Percentiles rank a stretch among this genome's conserved stretches.
Evolutionary conservation across 495 filamentous ascomycete species (phyloP).

Genomic region (Apodospora peruviana): DNA sequence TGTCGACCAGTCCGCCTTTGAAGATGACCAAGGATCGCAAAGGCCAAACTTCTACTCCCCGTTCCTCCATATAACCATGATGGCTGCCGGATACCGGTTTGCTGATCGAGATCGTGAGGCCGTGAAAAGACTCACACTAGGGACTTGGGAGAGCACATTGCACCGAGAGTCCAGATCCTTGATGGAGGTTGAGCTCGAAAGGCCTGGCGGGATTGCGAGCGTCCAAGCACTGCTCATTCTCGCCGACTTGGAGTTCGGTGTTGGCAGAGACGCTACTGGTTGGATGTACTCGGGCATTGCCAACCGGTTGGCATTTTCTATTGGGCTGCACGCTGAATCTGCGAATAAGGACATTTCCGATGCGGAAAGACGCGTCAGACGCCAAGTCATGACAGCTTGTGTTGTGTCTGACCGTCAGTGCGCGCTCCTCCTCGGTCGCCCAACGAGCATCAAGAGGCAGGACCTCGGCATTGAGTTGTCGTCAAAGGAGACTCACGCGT

Average conservation of each 20-base stretch:
- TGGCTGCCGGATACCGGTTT: slow-evolving; percentile 47
- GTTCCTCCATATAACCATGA: slow-evolving; percentile 47
- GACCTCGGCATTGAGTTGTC: slow-evolving; percentile 43
- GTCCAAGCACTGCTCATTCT: slow-evolving; percentile 46
- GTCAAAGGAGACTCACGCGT: slow-evolving; percentile 22
- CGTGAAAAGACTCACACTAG: slow-evolving; percentile 39
- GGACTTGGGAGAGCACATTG: slow-evolving; percentile 44
- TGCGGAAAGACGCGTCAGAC: slow-evolving; percentile 36
- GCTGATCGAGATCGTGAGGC: slow-evolving; percentile 42
- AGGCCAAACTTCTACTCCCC: slow-evolving; percentile 42
- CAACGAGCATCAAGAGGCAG: slow-evolving; percentile 45
- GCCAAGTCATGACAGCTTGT: slow-evolving; percentile 44
- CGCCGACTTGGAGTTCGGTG: slow-evolving; percentile 47
- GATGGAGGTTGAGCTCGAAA: slow-evolving; percentile 46
- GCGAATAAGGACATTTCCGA: slow-evolving; percentile 28
- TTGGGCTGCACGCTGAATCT: slow-evolving; percentile 44
- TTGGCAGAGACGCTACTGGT: slow-evolving; percentile 45
- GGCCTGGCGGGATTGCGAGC: slow-evolving; percentile 43
- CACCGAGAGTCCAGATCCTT: slow-evolving; percentile 49
- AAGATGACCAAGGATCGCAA: slow-evolving; percentile 39
- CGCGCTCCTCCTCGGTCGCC: slow-evolving; percentile 46
- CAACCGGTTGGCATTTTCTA: slow-evolving; percentile 44
- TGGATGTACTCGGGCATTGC: slow-evolving; percentile 49
- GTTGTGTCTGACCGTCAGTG: slow-evolving; percentile 49
- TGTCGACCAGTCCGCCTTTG: slow-evolving; percentile 42